These are phyloP conservation scores for Stenocarpella maydis DNA, from an alignment of 2,329 filamentous ascomycete species.

Conservation along the genomic window DNA sequence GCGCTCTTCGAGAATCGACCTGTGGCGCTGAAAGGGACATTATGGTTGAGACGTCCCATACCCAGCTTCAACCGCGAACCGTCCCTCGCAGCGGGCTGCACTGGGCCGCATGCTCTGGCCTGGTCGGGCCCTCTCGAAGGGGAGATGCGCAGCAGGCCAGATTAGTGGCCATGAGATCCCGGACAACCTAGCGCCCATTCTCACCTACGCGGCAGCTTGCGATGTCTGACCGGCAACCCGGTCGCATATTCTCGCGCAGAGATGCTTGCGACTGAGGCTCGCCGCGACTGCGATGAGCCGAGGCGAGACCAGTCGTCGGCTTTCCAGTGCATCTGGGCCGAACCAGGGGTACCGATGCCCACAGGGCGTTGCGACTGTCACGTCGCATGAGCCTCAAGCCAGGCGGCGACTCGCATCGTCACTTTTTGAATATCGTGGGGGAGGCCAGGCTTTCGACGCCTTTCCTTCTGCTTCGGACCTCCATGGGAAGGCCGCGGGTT, in stretches of 20 bases:
- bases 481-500: not conserved
- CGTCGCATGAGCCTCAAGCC: not conserved
- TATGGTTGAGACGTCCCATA: not conserved
- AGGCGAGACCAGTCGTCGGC: not conserved
- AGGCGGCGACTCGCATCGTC: not conserved
- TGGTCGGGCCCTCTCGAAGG: not conserved
- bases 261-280: not conserved
- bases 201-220: not conserved
- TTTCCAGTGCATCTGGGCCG: not conserved
- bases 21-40: slow-evolving; percentile 49
- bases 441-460: not conserved
- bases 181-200: not conserved
- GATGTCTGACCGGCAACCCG: not conserved
- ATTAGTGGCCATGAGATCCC: not conserved
- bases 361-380: not conserved
- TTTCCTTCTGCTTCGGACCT: not conserved
- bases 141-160: not conserved
- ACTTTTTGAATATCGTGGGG: not conserved
- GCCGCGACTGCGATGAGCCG: too few species aligned
- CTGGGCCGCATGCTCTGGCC: not conserved
- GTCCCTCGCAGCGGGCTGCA: too few species aligned
- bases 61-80: not conserved
- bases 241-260: not conserved
- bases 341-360: too few species aligned
- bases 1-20: slow-evolving; percentile 49